Evolutionary conservation across 805 yeast genomes (phyloP).

Genomic region (Isabelozyma pseudorhagii): DNA sequence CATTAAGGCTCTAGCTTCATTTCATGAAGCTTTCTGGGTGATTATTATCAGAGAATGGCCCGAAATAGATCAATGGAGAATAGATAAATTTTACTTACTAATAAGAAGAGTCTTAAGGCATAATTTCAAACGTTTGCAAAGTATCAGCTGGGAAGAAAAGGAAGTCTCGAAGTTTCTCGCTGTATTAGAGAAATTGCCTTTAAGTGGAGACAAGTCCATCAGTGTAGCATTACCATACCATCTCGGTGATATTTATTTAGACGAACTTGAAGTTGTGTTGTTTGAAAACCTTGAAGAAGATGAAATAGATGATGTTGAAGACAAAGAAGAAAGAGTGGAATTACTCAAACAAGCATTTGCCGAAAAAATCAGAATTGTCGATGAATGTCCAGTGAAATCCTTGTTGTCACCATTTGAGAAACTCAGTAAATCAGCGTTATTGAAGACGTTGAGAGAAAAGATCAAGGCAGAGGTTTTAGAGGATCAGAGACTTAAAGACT

Average conservation of each 20-base stretch:
- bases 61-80: conserved; percentile 75
- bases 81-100: conserved; percentile 82
- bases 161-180: conserved; percentile 45
- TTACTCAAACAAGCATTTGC: conserved; percentile 15
- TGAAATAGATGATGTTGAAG: conserved; percentile 24
- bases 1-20: conserved; percentile 41
- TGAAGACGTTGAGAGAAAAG: conserved; percentile 64
- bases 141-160: conserved; percentile 51
- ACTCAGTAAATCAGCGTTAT: conserved; percentile 45
- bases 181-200: conserved; percentile 43
- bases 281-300: conserved; percentile 47
- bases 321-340: conserved; percentile 33
- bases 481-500: conserved; percentile 59
- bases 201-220: conserved; percentile 56
- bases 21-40: conserved; percentile 77
- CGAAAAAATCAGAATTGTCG: conserved; percentile 30
- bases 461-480: conserved; percentile 62
- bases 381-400: conserved; percentile 48
- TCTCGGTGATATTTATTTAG: conserved; percentile 76
- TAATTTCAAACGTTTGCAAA: conserved; percentile 54
- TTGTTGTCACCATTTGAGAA: conserved; percentile 61
- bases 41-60: conserved; percentile 82
- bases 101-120: conserved; percentile 73
- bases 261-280: conserved; percentile 73
- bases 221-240: conserved; percentile 83